phyloP scores from a whole-genome alignment of 805 yeast genomes.

The Kuraishia piskuri region DNA sequence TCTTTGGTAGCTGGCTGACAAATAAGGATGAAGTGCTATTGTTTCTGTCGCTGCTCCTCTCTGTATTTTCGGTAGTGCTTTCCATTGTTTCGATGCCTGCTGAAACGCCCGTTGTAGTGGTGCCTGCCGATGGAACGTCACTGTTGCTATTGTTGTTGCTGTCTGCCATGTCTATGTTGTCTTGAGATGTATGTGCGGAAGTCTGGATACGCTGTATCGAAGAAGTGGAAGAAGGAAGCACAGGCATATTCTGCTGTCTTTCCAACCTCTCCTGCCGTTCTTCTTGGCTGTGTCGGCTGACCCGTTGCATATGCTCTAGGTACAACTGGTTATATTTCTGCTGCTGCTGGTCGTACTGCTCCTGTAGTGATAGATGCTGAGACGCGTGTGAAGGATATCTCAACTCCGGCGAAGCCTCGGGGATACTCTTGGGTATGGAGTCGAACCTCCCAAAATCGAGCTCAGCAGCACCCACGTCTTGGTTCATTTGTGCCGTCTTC shows the following conservation, averaged over 20 bases:
- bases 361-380: conserved; percentile 2
- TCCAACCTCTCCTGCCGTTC: background rate
- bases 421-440: background rate
- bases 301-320: background rate
- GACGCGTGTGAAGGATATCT: background rate
- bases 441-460: background rate
- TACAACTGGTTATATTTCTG: conserved; percentile 1
- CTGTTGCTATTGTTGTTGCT: background rate
- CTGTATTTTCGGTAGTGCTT: background rate
- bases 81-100: background rate
- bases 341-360: conserved; percentile 5
- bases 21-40: background rate
- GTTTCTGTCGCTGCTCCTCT: background rate
- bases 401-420: background rate
- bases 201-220: background rate
- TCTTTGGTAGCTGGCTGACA: background rate
- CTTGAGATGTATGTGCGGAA: background rate
- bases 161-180: background rate
- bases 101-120: background rate
- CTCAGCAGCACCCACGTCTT: background rate
- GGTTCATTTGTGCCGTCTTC: background rate
- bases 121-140: background rate
- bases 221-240: background rate
- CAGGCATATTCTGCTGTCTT: background rate
- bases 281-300: background rate